These are phyloP conservation scores for Psilocybe subaeruginosa DNA, from an alignment of 768 basidiomycete species.

Conservation along the genomic window DNA sequence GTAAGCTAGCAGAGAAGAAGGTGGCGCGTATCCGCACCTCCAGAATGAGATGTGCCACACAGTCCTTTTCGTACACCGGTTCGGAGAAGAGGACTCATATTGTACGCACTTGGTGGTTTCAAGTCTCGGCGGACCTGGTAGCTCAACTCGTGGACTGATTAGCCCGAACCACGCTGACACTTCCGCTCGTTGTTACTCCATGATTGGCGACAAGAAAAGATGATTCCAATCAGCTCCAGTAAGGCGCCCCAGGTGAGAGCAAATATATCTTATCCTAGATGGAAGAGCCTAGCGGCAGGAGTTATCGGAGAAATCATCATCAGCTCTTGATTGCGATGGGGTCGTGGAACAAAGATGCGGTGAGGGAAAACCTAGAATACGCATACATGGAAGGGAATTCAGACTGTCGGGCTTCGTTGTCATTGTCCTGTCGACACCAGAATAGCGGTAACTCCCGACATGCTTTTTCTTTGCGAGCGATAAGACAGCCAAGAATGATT, in stretches of 20 bases:
- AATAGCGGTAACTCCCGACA: not conserved
- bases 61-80: not conserved
- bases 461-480: conserved; percentile 1
- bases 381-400: not conserved
- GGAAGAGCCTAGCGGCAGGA: not conserved
- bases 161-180: not conserved
- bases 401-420: not conserved
- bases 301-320: not conserved
- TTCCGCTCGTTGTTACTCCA: not conserved
- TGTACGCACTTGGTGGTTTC: not conserved
- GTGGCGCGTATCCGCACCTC: conserved; percentile 1
- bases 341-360: not conserved
- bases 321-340: not conserved
- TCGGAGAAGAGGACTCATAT: not conserved
- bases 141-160: not conserved
- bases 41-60: conserved; percentile 1
- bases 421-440: not conserved
- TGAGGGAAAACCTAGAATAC: not conserved
- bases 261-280: not conserved
- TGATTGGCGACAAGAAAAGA: not conserved
- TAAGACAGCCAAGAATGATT: conserved; percentile 1
- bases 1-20: not conserved
- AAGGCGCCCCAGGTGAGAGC: not conserved
- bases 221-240: not conserved
- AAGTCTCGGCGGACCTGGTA: not conserved